These are phyloP conservation scores for Potentilla sterilis DNA, from an alignment of 306 rosid genomes.

Conservation along the genomic window DNA sequence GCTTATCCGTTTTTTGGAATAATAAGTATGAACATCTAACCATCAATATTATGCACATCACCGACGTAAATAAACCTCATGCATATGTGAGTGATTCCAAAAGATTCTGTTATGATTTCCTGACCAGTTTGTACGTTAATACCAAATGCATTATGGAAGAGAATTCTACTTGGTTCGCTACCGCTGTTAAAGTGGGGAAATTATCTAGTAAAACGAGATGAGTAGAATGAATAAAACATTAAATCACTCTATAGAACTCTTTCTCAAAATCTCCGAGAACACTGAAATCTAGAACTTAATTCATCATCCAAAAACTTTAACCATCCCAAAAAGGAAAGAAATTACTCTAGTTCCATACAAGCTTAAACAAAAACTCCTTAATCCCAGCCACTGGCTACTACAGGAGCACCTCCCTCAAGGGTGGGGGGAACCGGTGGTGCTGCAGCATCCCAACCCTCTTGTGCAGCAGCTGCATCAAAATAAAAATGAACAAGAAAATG, in stretches of 20 bases:
- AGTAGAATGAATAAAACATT: background rate
- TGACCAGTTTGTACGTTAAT: too few species aligned
- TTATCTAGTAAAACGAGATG: background rate
- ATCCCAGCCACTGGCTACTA: slow-evolving; percentile 29
- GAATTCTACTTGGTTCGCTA: too few species aligned
- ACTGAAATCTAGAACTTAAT: background rate
- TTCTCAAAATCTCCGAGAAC: slow-evolving; percentile 3
- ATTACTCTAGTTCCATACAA: background rate
- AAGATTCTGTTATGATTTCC: too few species aligned
- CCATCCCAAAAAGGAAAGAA: background rate
- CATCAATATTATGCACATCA: too few species aligned
- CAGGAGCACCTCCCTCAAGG: slow-evolving; percentile 18
- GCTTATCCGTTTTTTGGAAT: too few species aligned
- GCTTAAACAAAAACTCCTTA: background rate
- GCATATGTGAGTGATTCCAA: too few species aligned
- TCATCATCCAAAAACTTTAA: background rate
- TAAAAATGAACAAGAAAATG: background rate
- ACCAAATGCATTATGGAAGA: too few species aligned
- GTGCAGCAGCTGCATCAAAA: slow-evolving; percentile 16
- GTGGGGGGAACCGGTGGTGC: slow-evolving; percentile 14
- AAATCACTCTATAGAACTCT: background rate
- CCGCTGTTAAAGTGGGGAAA: background rate
- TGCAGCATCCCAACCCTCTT: slow-evolving; percentile 42
- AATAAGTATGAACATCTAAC: too few species aligned
- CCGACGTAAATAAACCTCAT: too few species aligned